Evolutionary conservation across 1,139 yeast species (phyloP).

Genomic region (Pichia sp.): DNA sequence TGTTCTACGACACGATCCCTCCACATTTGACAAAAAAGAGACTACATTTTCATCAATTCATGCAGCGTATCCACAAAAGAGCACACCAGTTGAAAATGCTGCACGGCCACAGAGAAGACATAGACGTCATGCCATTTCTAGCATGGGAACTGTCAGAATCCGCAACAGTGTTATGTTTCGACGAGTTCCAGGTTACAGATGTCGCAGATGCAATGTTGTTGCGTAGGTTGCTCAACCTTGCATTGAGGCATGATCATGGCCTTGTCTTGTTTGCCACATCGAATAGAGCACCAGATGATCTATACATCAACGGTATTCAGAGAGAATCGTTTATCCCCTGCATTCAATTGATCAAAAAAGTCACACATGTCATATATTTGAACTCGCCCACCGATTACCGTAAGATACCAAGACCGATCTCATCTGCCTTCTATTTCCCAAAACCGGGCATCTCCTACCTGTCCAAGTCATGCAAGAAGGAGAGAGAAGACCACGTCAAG

Average conservation of each 20-base stretch:
- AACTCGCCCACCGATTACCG: conserved; percentile 94
- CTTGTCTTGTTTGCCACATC: conserved; percentile 89
- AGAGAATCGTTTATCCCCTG: conserved; percentile 89
- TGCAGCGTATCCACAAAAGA: conserved; percentile 89
- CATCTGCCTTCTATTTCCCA: conserved; percentile 78
- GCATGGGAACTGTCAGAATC: conserved; percentile 79
- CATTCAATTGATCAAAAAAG: conserved; percentile 68
- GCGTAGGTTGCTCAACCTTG: conserved; percentile 63
- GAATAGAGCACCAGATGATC: conserved; percentile 90
- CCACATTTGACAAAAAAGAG: conserved; percentile 68
- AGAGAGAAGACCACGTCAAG: conserved; percentile 57
- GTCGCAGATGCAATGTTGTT: conserved; percentile 98
- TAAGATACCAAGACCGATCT: conserved; percentile 76
- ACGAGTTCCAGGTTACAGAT: conserved; percentile 94
- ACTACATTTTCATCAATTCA: conserved; percentile 92
- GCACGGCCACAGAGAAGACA: conserved; percentile 56
- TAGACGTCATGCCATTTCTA: conserved; percentile 78
- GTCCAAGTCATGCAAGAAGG: conserved; percentile 45
- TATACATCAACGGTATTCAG: conserved; percentile 90
- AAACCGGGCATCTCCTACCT: conserved; percentile 55
- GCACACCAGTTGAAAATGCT: conserved; percentile 67
- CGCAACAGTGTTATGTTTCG: conserved; percentile 83
- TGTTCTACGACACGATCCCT: conserved; percentile 83
- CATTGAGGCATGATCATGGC: conserved; percentile 68
- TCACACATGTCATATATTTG: conserved; percentile 72